Evolutionary conservation across 495 filamentous ascomycete genomes (phyloP).

Genomic region (Penicillium subrubescens): DNA sequence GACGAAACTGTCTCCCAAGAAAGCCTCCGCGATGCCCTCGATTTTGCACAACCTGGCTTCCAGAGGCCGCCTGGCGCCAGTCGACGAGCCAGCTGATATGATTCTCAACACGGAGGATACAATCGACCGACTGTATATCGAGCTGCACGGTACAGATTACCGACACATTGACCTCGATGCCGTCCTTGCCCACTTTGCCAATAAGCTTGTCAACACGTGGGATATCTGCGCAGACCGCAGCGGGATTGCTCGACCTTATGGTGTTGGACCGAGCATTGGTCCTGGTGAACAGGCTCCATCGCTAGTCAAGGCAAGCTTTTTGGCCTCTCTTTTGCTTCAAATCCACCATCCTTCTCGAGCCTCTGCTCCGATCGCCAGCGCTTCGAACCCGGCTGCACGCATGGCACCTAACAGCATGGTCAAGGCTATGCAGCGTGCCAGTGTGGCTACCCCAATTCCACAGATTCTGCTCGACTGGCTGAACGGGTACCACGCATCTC

Average conservation of each 20-base stretch:
- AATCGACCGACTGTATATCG: constrained; percentile 54
- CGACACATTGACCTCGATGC: constrained; percentile 56
- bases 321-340: constrained; percentile 69
- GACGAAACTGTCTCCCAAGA: constrained; percentile 46
- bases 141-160: constrained; percentile 53
- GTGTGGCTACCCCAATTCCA: constrained; percentile 58
- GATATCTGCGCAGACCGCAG: constrained; percentile 47
- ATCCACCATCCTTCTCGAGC: constrained; percentile 67
- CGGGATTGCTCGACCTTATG: constrained; percentile 50
- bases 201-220: constrained; percentile 62
- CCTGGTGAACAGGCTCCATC: constrained; percentile 59
- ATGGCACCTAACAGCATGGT: constrained; percentile 33
- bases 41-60: constrained; percentile 49
- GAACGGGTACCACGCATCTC: constrained; percentile 65
- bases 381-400: constrained; percentile 26
- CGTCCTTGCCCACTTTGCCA: constrained; percentile 55
- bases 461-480: constrained; percentile 80
- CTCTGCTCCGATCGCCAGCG: constrained; percentile 30
- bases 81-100: constrained; percentile 47
- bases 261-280: constrained; percentile 56
- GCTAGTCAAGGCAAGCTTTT: constrained; percentile 71
- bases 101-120: constrained; percentile 49
- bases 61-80: constrained; percentile 31
- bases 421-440: constrained; percentile 36
- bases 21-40: constrained; percentile 50